A percentile compares a stretch with the other conserved stretches of the same genome.
phyloP scores from a whole-genome alignment of 1,139 yeast genomes.

The Candida dubliniensis region DNA sequence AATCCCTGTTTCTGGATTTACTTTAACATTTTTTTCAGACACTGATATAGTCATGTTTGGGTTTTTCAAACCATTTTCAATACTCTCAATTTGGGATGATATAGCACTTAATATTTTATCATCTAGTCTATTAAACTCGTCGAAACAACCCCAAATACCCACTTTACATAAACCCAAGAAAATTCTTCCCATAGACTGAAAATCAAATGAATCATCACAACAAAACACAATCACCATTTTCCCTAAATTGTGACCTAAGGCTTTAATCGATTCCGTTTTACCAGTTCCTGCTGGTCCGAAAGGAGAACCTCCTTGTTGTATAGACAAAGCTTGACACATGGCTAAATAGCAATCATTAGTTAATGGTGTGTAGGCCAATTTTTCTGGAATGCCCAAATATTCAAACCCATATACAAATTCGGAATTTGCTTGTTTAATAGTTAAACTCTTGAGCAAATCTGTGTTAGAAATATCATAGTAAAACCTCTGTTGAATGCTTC shows the following conservation, averaged over 20 bases:
- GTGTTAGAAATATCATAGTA: conserved; percentile 27
- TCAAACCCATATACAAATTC: conserved; percentile 72
- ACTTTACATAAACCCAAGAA: conserved; percentile 80
- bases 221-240: conserved; percentile 81
- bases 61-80: conserved; percentile 53
- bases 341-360: conserved; percentile 64
- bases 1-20: conserved; percentile 63
- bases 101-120: conserved; percentile 77
- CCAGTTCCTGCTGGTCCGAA: conserved; percentile 99
- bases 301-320: conserved; percentile 84
- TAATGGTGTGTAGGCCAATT: conserved; percentile 76
- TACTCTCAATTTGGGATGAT: conserved; percentile 75
- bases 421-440: conserved; percentile 55
- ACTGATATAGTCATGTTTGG: conserved; percentile 38
- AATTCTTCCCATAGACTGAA: conserved; percentile 74
- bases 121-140: conserved; percentile 85
- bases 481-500: conserved; percentile 60
- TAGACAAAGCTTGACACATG: conserved; percentile 74
- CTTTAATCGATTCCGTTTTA: conserved; percentile 88
- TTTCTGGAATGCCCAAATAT: conserved; percentile 74
- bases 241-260: conserved; percentile 79
- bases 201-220: conserved; percentile 90
- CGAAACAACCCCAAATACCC: conserved; percentile 97
- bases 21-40: conserved; percentile 42
- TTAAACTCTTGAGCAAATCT: conserved; percentile 36